phyloP scores from a whole-genome alignment of 2,329 filamentous ascomycete species.

The Aspergillus sp. region DNA sequence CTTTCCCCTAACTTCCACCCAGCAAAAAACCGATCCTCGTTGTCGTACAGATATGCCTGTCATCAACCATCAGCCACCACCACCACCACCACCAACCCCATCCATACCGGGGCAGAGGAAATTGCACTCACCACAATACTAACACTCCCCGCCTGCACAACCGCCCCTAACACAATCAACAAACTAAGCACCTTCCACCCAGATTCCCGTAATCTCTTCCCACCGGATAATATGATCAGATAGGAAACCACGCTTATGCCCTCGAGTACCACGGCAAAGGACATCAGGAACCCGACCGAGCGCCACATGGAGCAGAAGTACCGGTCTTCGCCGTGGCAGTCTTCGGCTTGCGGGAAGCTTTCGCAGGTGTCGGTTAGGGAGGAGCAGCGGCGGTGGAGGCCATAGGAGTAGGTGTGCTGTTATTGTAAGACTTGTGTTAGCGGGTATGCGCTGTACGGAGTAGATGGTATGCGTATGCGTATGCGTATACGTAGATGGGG shows the following conservation, averaged over 20 bases:
- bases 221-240: conserved; percentile 67
- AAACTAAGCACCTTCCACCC: conserved; percentile 73
- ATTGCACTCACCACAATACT: conserved; percentile 65
- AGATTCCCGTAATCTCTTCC: conserved; percentile 68
- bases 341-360: conserved; percentile 59
- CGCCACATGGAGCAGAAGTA: conserved; percentile 92
- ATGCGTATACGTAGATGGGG: too few relatives aligned
- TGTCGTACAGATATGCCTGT: conserved; percentile 74
- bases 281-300: conserved; percentile 79
- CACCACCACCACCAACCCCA: background rate
- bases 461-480: background rate
- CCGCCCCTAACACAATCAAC: conserved; percentile 58
- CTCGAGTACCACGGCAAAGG: conserved; percentile 74
- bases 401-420: conserved; percentile 60
- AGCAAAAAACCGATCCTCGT: conserved; percentile 74
- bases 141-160: conserved; percentile 70
- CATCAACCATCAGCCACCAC: conserved; percentile 2
- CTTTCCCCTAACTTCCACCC: conserved; percentile 76
- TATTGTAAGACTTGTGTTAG: conserved; percentile 14
- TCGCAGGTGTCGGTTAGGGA: conserved; percentile 52
- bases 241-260: conserved; percentile 75
- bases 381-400: conserved; percentile 75
- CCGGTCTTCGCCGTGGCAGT: conserved; percentile 60
- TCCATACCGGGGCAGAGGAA: background rate
- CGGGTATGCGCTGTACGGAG: background rate